Percentiles rank a stretch among this genome's conserved stretches.
These are phyloP conservation scores for Penicillium antarcticum DNA, from an alignment of 495 filamentous ascomycete species.

Conservation along the genomic window DNA sequence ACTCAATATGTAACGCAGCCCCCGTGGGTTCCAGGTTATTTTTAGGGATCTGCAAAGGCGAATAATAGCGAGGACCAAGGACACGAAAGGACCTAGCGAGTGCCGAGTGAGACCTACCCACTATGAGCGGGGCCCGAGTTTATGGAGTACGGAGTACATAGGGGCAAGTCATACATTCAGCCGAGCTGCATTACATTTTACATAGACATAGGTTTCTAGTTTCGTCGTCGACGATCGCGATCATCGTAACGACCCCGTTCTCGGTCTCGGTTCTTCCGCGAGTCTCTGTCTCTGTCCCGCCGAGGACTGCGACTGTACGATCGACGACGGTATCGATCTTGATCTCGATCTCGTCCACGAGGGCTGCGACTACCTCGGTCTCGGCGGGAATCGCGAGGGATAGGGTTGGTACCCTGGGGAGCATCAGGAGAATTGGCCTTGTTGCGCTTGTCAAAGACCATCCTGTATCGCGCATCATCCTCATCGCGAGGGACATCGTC, in stretches of 20 bases:
- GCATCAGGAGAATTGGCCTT: background rate
- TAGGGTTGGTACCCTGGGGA: conserved; percentile 17
- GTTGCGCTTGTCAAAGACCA: conserved; percentile 71
- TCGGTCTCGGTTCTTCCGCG: conserved; percentile 19
- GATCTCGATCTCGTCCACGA: conserved; percentile 20
- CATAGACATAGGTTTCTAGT: background rate
- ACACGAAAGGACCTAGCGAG: conserved; percentile 3
- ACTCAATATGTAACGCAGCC: conserved; percentile 5
- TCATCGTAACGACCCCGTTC: conserved; percentile 32
- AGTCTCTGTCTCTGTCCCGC: conserved; percentile 11
- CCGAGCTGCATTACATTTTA: background rate
- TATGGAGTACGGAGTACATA: background rate
- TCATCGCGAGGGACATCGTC: conserved; percentile 52
- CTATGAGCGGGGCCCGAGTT: conserved; percentile 4
- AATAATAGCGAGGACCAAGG: background rate
- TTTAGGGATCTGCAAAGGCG: conserved; percentile 15
- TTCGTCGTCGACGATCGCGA: conserved; percentile 24
- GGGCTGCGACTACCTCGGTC: conserved; percentile 51
- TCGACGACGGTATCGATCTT: conserved; percentile 24
- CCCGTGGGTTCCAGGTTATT: conserved; percentile 17
- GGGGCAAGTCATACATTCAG: background rate
- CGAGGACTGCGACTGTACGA: conserved; percentile 54
- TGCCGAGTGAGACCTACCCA: conserved; percentile 4
- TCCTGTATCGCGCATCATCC: conserved; percentile 64
- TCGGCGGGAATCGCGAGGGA: conserved; percentile 18